Base-by-base conservation (phyloP, 2,329 filamentous ascomycete genomes). In the Sporothrix globosa region DNA sequence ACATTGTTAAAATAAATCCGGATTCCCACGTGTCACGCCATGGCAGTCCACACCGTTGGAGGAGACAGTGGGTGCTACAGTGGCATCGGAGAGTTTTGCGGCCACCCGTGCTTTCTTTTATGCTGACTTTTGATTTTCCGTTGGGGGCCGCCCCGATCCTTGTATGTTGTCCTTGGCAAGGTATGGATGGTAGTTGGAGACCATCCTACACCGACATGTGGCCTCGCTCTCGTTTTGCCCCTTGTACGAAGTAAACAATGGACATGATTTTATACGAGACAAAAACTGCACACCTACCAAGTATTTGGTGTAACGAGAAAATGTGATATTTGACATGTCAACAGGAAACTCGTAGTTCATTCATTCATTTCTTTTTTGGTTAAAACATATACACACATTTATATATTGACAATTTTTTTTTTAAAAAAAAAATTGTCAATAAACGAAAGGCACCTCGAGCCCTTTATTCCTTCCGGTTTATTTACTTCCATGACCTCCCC, bases 221-320 rank as follows among this genome's bases (percentile, higher is more conserved):
- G n/a, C 39, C 14, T 44, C 14, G 30, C 14, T 11, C 44, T 27
- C 58, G 17, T 9, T n/a, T 44, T 5, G 14, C 7, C 41, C 58
- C 58, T 21, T 63, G 58, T 63, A 46, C 39, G 58, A 39, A 63
- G 58, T 19, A 46, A 27, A 63, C 58, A 63, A 63, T 46, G 5
- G 44, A 46, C 3, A 17, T 4, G 5, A 10, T 27, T 61, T 24
- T 44, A 61, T 27, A 46, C 44, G 39, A 63, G 58, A 63, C 58
- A 63, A 44, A 46, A 46, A 4, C 44, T 44, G 56, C 44, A 17
- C 39, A 9, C 56, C 34, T 10, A 21, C 4, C 30, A 58, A 46
- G 58, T 13, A 46, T 21, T 13, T 46, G 4, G 58, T 63, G 58
- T 46, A 27, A 63, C 58, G 13, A 27, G 3, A 46, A 63, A 46